Percentiles rank a stretch among this genome's conserved stretches.
phyloP scores from a whole-genome alignment of 176 grass and related monocot species.

The Typha latifolia region DNA sequence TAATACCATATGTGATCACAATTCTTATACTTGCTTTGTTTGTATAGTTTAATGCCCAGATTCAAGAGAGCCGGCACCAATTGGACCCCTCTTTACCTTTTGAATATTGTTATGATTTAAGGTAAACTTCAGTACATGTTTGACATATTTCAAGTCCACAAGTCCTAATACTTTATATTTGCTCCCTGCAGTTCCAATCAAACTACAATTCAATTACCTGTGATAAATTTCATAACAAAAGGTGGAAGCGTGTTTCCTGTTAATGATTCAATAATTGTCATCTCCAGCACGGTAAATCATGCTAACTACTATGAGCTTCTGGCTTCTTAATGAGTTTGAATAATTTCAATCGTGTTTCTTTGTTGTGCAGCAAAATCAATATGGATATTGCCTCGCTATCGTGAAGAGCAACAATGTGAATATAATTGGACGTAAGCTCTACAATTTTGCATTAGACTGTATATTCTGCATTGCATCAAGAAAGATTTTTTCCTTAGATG shows the following conservation, averaged over 20 bases:
- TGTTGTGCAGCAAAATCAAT: constrained; percentile 18
- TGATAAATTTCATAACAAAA: constrained; percentile 50
- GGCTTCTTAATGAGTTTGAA: neutral
- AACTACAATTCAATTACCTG: constrained; percentile 22
- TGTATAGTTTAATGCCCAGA: constrained; percentile 61
- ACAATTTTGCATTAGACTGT: neutral
- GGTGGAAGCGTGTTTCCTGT: constrained; percentile 64
- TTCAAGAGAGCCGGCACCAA: constrained; percentile 24
- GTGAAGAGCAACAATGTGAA: constrained; percentile 52
- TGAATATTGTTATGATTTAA: constrained; percentile 73
- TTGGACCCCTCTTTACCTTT: constrained; percentile 30
- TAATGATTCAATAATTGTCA: constrained; percentile 32
- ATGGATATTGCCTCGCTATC: constrained; percentile 76
- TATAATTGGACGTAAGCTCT: constrained; percentile 74
- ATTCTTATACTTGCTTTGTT: constrained; percentile 13
- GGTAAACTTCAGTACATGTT: constrained; percentile 25
- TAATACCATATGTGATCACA: neutral
- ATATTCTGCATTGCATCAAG: too few relatives aligned
- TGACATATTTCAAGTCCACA: neutral
- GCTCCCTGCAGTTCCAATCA: constrained; percentile 36
- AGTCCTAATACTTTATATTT: constrained; percentile 17
- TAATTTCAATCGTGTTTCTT: constrained; percentile 15
- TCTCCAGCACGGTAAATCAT: constrained; percentile 23
- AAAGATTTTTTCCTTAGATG: too few relatives aligned
- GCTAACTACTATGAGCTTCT: constrained; percentile 7